Conservation (phyloP, 768 basidiomycete species). For the Dacryopinax spathularia region DNA sequence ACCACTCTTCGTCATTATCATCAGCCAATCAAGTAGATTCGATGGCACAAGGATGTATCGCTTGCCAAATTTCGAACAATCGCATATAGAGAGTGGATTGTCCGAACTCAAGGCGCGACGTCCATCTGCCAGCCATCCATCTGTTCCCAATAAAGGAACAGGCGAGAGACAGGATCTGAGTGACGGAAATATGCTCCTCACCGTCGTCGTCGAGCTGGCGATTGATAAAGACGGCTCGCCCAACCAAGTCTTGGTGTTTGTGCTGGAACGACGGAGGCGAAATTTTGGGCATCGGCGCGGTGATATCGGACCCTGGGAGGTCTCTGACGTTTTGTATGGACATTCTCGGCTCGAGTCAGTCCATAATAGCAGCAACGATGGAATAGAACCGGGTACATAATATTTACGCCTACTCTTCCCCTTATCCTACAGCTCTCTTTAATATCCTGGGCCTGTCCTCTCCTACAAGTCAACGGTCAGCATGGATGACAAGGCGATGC, state of each 20-base stretch:
- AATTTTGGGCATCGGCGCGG: not conserved
- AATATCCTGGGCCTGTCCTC: not conserved
- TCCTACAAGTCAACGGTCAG: not conserved
- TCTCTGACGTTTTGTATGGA: not conserved
- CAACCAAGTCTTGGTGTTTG: not conserved
- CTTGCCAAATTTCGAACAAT: slow-evolving; percentile 3
- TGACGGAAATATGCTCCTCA: not conserved
- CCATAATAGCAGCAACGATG: not conserved
- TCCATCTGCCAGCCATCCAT: not conserved
- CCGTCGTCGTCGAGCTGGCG: slow-evolving; percentile 3
- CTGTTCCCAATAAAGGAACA: not conserved
- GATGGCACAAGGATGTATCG: not conserved
- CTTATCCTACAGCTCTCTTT: not conserved
- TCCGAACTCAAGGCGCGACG: slow-evolving; percentile 4
- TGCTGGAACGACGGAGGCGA: not conserved
- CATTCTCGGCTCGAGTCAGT: not conserved
- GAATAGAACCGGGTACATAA: not conserved
- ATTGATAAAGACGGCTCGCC: not conserved
- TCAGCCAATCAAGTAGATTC: too few species aligned
- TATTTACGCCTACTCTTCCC: not conserved
- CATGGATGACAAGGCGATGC: slow-evolving; percentile 2
- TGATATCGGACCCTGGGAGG: not conserved
- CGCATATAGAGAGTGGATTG: not conserved
- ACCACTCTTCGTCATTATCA: too few species aligned
- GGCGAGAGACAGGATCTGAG: slow-evolving; percentile 5